Percentiles rank a stretch among this genome's conserved stretches.
Conservation (phyloP, 306 rosid species). For the Acmispon strigosus region DNA sequence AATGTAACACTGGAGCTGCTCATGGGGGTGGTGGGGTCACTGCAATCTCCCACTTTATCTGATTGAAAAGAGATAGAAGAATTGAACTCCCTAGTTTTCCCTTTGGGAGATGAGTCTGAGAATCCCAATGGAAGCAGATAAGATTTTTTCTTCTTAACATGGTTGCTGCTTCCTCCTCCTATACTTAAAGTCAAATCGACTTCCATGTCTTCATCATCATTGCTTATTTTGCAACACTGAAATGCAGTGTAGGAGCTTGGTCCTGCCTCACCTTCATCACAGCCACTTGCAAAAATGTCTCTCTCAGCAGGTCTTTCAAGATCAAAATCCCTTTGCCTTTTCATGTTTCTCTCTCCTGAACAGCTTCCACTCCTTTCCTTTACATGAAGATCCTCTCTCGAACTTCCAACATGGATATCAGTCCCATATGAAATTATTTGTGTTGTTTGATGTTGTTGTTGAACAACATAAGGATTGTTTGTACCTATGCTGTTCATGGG, state of each 20-base stretch:
- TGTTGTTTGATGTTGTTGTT: constrained; percentile 24
- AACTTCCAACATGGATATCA: constrained; percentile 33
- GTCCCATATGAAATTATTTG: constrained; percentile 23
- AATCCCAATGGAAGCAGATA: constrained; percentile 18
- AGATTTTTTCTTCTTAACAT: constrained; percentile 38
- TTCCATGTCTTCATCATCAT: constrained; percentile 53
- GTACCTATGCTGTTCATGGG: constrained; percentile 33
- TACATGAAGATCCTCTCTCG: constrained; percentile 45
- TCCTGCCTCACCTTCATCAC: constrained; percentile 42
- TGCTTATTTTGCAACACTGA: constrained; percentile 30
- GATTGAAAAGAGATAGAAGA: constrained; percentile 59
- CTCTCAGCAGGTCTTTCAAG: constrained; percentile 68
- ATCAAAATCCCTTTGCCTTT: constrained; percentile 54
- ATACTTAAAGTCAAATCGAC: constrained; percentile 81
- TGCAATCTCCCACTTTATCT: constrained; percentile 63
- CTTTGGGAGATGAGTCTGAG: constrained; percentile 23
- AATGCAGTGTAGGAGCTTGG: constrained; percentile 34
- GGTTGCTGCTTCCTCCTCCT: constrained; percentile 34
- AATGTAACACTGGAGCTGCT: constrained; percentile 85
- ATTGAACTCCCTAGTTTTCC: constrained; percentile 37
- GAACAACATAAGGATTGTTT: constrained; percentile 31
- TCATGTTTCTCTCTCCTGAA: constrained; percentile 48
- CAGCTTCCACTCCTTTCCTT: constrained; percentile 80
- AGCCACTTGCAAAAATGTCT: constrained; percentile 34
- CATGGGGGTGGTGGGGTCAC: constrained; percentile 79